Evolutionary conservation across 805 yeast species (phyloP).

Genomic region (Diddensiella santjacobensis): DNA sequence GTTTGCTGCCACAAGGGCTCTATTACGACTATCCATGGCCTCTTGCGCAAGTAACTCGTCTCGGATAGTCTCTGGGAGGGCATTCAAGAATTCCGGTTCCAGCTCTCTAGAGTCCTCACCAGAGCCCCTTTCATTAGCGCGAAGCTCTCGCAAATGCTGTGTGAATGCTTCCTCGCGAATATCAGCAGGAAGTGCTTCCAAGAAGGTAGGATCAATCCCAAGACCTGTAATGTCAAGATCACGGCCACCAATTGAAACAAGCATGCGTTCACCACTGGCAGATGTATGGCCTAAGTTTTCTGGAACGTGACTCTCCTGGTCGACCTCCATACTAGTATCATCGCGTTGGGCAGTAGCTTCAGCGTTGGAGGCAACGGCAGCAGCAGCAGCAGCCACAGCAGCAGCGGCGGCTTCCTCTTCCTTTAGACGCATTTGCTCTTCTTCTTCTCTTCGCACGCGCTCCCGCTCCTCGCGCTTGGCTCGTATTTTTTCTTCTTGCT

Average conservation of each 20-base stretch:
- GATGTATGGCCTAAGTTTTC: constrained; percentile 13
- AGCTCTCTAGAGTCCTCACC: constrained; percentile 50
- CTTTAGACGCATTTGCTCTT: constrained; percentile 26
- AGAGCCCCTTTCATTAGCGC: constrained; percentile 41
- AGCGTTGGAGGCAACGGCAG: constrained; percentile 17
- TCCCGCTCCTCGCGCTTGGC: constrained; percentile 16
- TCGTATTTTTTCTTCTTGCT: constrained; percentile 30
- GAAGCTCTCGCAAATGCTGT: constrained; percentile 73
- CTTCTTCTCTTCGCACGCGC: constrained; percentile 24
- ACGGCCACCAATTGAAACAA: constrained; percentile 69
- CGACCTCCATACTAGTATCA: constrained; percentile 20
- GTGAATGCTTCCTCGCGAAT: constrained; percentile 90
- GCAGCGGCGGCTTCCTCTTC: constrained; percentile 26
- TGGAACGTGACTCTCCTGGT: constrained; percentile 4
- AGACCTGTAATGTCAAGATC: constrained; percentile 84
- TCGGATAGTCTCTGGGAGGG: constrained; percentile 66
- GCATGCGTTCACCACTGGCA: constrained; percentile 46
- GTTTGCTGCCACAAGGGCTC: not conserved
- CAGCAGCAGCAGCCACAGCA: constrained; percentile 16
- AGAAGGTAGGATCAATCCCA: constrained; percentile 86
- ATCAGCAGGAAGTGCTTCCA: constrained; percentile 86
- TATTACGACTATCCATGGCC: constrained; percentile 25
- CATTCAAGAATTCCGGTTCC: constrained; percentile 75
- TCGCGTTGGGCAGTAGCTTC: constrained; percentile 10
- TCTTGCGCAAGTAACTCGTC: constrained; percentile 32